These are phyloP conservation scores for Geotrichum macrosporum DNA, from an alignment of 1,139 yeast genomes.

Conservation along the genomic window DNA sequence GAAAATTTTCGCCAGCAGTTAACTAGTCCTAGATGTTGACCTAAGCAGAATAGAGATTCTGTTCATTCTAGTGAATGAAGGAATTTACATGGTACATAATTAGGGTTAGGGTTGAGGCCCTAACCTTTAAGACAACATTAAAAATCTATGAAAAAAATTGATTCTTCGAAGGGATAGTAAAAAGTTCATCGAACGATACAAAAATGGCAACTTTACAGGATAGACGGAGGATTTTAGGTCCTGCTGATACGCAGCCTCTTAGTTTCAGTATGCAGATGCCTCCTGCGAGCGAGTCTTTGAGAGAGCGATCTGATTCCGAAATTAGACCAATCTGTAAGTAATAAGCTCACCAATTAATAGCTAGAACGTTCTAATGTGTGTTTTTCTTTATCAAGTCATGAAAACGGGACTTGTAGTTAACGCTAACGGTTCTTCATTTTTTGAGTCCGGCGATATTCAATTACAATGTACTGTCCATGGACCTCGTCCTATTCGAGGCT, in stretches of 20 bases:
- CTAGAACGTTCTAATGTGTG: too few species aligned
- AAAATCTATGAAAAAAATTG: too few species aligned
- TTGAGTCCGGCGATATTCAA: slow-evolving; percentile 62
- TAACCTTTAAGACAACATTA: too few species aligned
- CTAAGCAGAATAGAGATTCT: too few species aligned
- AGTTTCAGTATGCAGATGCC: slow-evolving; percentile 12
- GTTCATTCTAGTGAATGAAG: too few species aligned
- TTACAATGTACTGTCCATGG: slow-evolving; percentile 77
- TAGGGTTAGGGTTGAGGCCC: too few species aligned
- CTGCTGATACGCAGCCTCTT: slow-evolving; percentile 36
- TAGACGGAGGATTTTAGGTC: slow-evolving; percentile 40
- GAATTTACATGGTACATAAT: too few species aligned
- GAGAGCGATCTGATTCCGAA: slow-evolving; percentile 7
- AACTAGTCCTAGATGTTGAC: too few species aligned
- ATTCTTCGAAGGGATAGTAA: too few species aligned
- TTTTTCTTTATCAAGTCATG: slow-evolving; percentile 30
- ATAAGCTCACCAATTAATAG: neutral
- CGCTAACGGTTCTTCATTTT: slow-evolving; percentile 78
- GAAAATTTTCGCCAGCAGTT: too few species aligned
- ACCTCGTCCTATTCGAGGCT: slow-evolving; percentile 80
- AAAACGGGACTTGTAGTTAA: slow-evolving; percentile 63
- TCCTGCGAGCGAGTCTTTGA: slow-evolving; percentile 7
- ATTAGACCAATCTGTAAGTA: slow-evolving; percentile 27
- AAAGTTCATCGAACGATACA: too few species aligned
- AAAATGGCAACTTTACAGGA: slow-evolving; percentile 27